phyloP scores from a whole-genome alignment of 176 grass and related monocot species.

The Aegilops sharonensis region DNA sequence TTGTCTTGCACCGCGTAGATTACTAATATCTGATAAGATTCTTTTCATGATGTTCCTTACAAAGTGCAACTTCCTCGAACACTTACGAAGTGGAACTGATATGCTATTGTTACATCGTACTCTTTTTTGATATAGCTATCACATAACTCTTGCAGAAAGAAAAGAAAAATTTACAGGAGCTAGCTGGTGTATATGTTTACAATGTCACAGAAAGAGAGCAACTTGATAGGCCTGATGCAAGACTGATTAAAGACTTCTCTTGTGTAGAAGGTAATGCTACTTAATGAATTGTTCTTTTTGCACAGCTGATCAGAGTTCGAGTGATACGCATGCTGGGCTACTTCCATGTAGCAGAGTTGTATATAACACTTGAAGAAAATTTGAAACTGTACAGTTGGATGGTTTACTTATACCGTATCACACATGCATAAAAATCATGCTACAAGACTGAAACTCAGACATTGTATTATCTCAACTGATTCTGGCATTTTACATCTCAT shows the following conservation, averaged over 20 bases:
- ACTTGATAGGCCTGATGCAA: constrained; percentile 85
- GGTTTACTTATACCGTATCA: neutral
- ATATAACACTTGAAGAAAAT: neutral
- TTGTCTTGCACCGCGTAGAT: neutral
- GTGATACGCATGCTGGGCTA: constrained; percentile 3
- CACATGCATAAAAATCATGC: neutral
- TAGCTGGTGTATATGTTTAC: constrained; percentile 82
- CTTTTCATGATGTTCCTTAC: constrained; percentile 1
- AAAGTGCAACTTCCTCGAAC: neutral
- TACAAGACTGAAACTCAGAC: neutral
- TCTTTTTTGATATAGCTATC: constrained; percentile 16
- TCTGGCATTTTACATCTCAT: neutral
- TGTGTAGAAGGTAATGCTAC: constrained; percentile 58
- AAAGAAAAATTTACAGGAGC: constrained; percentile 96
- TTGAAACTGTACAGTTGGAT: neutral
- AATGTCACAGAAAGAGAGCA: constrained; percentile 73
- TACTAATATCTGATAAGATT: neutral
- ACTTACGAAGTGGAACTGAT: neutral
- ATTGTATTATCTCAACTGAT: constrained; percentile 26
- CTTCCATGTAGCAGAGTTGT: neutral
- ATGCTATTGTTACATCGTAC: neutral
- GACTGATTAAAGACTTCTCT: constrained; percentile 65
- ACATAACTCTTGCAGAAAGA: constrained; percentile 66
- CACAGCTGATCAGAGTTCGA: neutral
- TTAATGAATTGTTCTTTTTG: constrained; percentile 26